phyloP scores from a whole-genome alignment of 2,329 filamentous ascomycete species.

The Phaeosphaeria sp. region DNA sequence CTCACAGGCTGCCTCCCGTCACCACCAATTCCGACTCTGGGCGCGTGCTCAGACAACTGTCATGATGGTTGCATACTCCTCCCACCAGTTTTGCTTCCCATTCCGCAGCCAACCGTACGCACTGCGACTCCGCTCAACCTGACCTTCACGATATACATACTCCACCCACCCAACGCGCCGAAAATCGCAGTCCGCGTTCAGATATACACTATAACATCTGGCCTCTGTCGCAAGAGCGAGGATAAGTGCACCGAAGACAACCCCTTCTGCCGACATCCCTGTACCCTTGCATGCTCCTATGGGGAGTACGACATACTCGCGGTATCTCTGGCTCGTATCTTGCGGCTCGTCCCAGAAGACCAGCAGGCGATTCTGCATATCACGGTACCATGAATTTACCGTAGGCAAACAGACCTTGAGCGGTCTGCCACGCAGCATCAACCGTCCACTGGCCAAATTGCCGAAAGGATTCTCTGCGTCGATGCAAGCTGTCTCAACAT shows the following conservation, averaged over 20 bases:
- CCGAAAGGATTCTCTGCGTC: neutral
- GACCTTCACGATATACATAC: neutral
- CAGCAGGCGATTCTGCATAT: neutral
- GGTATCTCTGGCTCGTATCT: neutral
- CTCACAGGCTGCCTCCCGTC: constrained; percentile 5
- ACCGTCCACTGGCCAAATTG: neutral
- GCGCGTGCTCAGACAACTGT: neutral
- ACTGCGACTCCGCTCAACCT: neutral
- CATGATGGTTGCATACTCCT: neutral
- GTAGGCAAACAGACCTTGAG: neutral
- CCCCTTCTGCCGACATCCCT: neutral
- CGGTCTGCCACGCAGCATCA: neutral
- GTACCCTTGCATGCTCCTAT: neutral
- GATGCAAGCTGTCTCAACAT: neutral
- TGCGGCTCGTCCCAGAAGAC: neutral
- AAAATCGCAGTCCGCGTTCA: neutral
- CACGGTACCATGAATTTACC: neutral
- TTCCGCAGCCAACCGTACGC: neutral
- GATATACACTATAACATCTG: neutral
- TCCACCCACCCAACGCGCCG: neutral
- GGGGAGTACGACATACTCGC: neutral
- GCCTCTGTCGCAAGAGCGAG: neutral
- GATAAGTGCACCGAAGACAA: neutral
- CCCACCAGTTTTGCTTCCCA: neutral
- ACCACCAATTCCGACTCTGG: neutral